phyloP scores from a whole-genome alignment of 305 asterid genomes.

The Fraxinus latifolia region DNA sequence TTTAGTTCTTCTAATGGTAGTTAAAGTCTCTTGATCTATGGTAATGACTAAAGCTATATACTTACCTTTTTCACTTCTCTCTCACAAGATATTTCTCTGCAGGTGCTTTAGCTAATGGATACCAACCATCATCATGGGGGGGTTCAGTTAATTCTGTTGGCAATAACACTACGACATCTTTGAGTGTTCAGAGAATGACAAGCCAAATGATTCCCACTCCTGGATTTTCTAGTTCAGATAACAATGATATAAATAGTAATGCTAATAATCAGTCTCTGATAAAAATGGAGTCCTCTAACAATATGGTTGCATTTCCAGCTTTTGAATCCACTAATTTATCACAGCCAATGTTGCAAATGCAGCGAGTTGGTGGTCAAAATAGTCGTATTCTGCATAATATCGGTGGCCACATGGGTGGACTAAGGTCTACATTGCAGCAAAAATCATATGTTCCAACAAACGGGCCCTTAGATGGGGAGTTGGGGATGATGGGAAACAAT shows the following conservation, averaged over 20 bases:
- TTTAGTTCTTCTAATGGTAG: conserved; percentile 40
- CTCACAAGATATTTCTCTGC: conserved; percentile 25
- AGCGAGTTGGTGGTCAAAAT: conserved; percentile 72
- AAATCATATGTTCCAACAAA: conserved; percentile 65
- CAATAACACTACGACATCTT: conserved; percentile 51
- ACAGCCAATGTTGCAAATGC: conserved; percentile 73
- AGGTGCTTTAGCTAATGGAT: conserved; percentile 52
- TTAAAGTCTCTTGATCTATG: conserved; percentile 4
- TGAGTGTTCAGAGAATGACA: conserved; percentile 63
- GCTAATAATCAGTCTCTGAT: conserved; percentile 44
- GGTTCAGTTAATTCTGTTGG: conserved; percentile 57
- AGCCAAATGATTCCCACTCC: conserved; percentile 97
- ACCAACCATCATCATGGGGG: conserved; percentile 61
- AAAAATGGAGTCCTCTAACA: conserved; percentile 57
- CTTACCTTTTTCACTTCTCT: conserved; percentile 17
- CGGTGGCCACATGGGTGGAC: conserved; percentile 76
- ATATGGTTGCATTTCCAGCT: conserved; percentile 48
- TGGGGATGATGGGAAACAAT: conserved; percentile 66
- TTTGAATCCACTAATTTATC: conserved; percentile 56
- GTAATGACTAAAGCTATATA: neutral
- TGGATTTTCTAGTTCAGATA: conserved; percentile 62
- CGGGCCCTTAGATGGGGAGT: conserved; percentile 62
- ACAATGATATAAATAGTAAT: conserved; percentile 41
- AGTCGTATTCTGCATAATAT: conserved; percentile 74
- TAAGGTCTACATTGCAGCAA: conserved; percentile 74